Conservation (phyloP, 1,139 yeast genomes). For the Saccharomycopsis hybrid region DNA sequence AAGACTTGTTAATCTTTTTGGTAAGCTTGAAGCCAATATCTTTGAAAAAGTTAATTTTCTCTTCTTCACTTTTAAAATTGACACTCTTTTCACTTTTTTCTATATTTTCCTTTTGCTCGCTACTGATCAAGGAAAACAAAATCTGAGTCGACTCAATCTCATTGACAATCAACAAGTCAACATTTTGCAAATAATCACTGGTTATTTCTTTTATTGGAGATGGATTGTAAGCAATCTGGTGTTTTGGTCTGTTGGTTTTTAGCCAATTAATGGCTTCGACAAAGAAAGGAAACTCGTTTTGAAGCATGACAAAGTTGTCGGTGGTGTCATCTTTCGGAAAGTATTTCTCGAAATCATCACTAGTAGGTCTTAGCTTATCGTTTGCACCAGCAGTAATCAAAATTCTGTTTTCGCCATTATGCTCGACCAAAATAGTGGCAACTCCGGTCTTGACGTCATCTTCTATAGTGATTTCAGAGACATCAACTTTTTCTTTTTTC, state of each 20-base stretch:
- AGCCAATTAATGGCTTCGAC: slow-evolving; percentile 49
- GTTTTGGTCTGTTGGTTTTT: slow-evolving; percentile 36
- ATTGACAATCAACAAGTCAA: slow-evolving; percentile 72
- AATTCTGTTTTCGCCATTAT: slow-evolving; percentile 80
- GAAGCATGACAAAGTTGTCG: slow-evolving; percentile 50
- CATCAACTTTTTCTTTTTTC: slow-evolving; percentile 45
- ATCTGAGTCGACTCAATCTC: slow-evolving; percentile 64
- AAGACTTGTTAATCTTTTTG: slow-evolving; percentile 31
- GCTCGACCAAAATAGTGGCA: slow-evolving; percentile 81
- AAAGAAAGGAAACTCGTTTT: slow-evolving; percentile 71
- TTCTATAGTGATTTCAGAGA: slow-evolving; percentile 37
- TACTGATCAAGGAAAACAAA: neutral
- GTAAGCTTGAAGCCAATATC: slow-evolving; percentile 34
- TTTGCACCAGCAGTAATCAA: slow-evolving; percentile 86
- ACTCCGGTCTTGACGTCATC: slow-evolving; percentile 59
- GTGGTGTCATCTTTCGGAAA: slow-evolving; percentile 30
- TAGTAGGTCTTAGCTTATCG: slow-evolving; percentile 47
- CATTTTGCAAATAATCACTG: slow-evolving; percentile 37
- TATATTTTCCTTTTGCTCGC: neutral
- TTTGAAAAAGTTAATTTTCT: slow-evolving; percentile 32
- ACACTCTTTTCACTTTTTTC: slow-evolving; percentile 6
- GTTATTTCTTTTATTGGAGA: slow-evolving; percentile 62
- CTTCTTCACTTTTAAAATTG: slow-evolving; percentile 11
- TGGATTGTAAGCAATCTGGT: slow-evolving; percentile 73
- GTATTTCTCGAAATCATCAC: slow-evolving; percentile 37